Evolutionary conservation across 257 asterid species (phyloP), one percentile per base, ranked within the genome.

Genomic region (Hygrophila difformis): DNA sequence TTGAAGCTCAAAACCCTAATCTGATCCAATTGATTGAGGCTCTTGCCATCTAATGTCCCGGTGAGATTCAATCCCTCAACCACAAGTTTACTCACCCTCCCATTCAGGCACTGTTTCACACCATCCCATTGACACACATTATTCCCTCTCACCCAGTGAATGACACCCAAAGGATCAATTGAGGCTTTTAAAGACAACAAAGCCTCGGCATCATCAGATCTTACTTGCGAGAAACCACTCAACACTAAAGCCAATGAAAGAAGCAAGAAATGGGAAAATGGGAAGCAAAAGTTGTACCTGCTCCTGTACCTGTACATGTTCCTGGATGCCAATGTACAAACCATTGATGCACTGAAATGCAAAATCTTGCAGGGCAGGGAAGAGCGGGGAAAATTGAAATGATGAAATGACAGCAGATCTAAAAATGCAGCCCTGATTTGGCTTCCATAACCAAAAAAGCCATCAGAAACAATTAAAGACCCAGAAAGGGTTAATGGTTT

Each of bases 1-100:
- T 89, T 89, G 65, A 89, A 79, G 74, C 93, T 79, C 5, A 89
- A 55, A 39, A 89, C 96, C 42, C 98, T 64, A 6, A 89, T 62
- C 57, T 85, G 94, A 67, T 89, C 93, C 65, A 89, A 66, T 53
- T 66, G 71, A 45, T 86, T 82, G 49, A 91, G 73, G 57, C 76
- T 75, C 26, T 24, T 51, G 18, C 68, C 87, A 51, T 76, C 82
- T 40, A 91, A 51, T 4, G 62, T 55, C 18, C 98, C 98, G 56
- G 61, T 86, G 51, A 91, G 61, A 56, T 72, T 84, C 6, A 64
- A 24, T n/a, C 53, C 59, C 49, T 91, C 96, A 15, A 91, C 71
- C 18, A 82, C 98, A 23, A 91, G 92, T 76, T 82, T 91, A 1
- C 64, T 64, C 4, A 86, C 93, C 53, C 95, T 77, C 35, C 84